Base-by-base conservation (phyloP, 1,284 basidiomycete genomes). In the Naganishia liquefaciens region DNA sequence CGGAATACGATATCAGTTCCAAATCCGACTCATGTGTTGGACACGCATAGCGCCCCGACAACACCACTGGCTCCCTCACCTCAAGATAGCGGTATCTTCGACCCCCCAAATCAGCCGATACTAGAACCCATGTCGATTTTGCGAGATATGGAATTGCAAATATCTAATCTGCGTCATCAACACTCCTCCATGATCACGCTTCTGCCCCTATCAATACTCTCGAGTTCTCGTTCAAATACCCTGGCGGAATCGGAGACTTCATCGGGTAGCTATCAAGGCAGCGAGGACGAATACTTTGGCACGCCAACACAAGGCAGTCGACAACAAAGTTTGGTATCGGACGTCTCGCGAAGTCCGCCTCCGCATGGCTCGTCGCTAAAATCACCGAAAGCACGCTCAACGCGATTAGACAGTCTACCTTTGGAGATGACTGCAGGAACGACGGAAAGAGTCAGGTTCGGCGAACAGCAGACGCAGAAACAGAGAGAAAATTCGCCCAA, bases 161-260 rank as follows among this genome's bases (percentile, higher is more conserved):
- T 68, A 25, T 50, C 53, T 7, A 62, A 64, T 27, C 47, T 68
- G 19, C 44, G 67, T 19, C 63, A 62, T 46, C 67, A 68, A 21
- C 63, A 68, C 30, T 62, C 63, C 2, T 64, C 63, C 7, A 49
- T 68, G 21, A 39, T 68, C 19, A 64, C 67, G 27, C 63, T 68
- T 19, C 33, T 68, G n/a, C 63, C 67, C 19, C 39, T 68, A 23
- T 62, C 51, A 1, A 27, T 28, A 15, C 54, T 50, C n/a, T 13
- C 51, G 3, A 49, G 50, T 13, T 46, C 47, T n/a, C 40, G 30
- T 2, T 61, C 64, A 13, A 44, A 42, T 19, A 61, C 64, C 21
- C 43, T 53, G 23, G 47, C 46, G n/a, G 54, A 40, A 23, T 60
- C 57, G 15, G 37, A 37, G 19, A 52, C 52, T 33, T 55, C 44